Evolutionary conservation across 768 basidiomycete species (phyloP), one percentile per base, ranked within the genome.

Genomic region (Xerocomellus amylosporus): DNA sequence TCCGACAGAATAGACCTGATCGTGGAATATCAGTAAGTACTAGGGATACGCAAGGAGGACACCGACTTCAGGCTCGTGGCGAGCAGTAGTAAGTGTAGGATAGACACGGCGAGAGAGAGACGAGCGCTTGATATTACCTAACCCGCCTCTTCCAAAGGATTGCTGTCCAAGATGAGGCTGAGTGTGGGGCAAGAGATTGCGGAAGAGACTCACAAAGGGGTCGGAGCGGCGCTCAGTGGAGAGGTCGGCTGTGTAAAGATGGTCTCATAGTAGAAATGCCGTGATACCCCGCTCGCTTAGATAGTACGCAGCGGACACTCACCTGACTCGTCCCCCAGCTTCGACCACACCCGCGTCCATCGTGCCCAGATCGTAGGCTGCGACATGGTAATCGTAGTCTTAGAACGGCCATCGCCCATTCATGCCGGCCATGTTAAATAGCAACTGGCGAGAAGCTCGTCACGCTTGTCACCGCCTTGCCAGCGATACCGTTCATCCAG

Each of bases 131-230:
- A 88, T 84, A 69, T 89, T 90, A 22, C 87, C 87, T 8, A 76
- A 26, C 9, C 88, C 87, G 6, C 87, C 88, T 54, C 88, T 77
- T 7, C 88, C 87, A 37, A 82, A 78, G 5, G 84, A 84, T 33
- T 72, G 70, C 79, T 83, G 39, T 20, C n/a, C 36, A 36, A 19
- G 5, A 2, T 2, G 31, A 5, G n/a, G 4, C 3, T 55, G 19
- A 54, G 51, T 12, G 20, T 24, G 19, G 4, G n/a, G 58, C 49
- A 43, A 51, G 49, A 22, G 19, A 48, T 28, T 34, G 8, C 2
- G 43, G 7, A 39, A 20, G 24, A 19, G 37, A 75, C 83, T 64
- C 58, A 85, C 84, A 57, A 79, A 77, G 17, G 71, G 69, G 0
- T 83, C 83, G 41, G 84, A 84, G 49, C 79, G 81, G 50, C 37